These are phyloP conservation scores for Aspergillus candidus DNA, from an alignment of 2,329 filamentous ascomycete genomes.

Conservation along the genomic window DNA sequence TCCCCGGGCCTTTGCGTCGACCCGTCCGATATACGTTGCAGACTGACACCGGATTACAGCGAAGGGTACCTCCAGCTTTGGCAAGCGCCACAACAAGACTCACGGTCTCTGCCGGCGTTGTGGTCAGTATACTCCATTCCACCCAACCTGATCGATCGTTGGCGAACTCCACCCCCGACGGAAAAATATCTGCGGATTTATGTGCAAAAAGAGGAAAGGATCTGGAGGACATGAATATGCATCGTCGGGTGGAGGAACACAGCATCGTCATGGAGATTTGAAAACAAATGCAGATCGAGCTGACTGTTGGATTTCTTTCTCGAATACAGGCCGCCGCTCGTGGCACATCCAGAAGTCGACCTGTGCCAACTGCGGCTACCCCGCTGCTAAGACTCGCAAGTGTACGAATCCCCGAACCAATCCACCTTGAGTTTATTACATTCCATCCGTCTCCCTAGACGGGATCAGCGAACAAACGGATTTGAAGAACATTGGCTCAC, in stretches of 20 bases:
- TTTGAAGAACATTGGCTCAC: conserved; percentile 22
- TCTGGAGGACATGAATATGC: too few species aligned
- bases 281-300: conserved; percentile 11
- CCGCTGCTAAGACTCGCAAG: conserved; percentile 93
- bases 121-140: conserved; percentile 59
- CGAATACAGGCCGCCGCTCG: conserved; percentile 72
- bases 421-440: conserved; percentile 1
- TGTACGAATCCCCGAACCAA: conserved; percentile 59
- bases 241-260: too few species aligned
- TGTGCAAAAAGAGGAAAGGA: conserved; percentile 8
- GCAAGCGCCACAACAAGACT: conserved; percentile 93
- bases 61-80: conserved; percentile 67
- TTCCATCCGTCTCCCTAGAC: conserved; percentile 9
- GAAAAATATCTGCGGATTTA: conserved; percentile 12
- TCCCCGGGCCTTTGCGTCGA: conserved; percentile 9
- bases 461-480: conserved; percentile 5
- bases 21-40: conserved; percentile 14
- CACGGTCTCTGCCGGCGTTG: conserved; percentile 98
- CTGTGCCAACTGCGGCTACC: conserved; percentile 94
- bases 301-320: conserved; percentile 27
- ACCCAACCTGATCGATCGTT: conserved; percentile 1
- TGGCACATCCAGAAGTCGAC: conserved; percentile 99
- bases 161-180: too few species aligned
- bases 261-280: too few species aligned
- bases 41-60: conserved; percentile 50